Evolutionary conservation across 176 grass and related monocot genomes (phyloP), one percentile per base, ranked within the genome.

Genomic region (Phyllostachys edulis): DNA sequence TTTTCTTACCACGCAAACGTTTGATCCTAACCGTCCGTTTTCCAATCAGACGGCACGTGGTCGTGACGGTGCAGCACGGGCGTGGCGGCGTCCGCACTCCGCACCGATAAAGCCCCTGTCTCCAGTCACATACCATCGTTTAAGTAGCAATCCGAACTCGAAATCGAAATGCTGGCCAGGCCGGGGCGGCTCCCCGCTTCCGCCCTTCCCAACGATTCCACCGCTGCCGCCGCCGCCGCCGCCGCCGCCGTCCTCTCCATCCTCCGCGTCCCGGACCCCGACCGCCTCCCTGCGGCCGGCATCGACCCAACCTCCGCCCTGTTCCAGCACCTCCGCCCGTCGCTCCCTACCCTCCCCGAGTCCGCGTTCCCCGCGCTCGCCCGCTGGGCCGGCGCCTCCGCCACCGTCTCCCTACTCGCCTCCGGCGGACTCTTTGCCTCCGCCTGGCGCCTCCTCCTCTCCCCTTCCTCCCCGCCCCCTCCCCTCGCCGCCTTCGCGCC

Each of bases 401-500:
- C 85, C 17, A 59, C 89, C 11, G 82, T 94, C 66, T 89, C 92
- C 75, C 87, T 88, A 67, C 91, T 94, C 60, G 87, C 89, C 71
- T 82, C 75, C 52, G 82, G 80, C 21, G 87, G 85, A 56, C 83
- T 92, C 61, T 92, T 97, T 51, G 72, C 88, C 17, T 24, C 94
- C 52, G 80, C 91, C 27, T 97, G 94, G 91, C 88, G 87, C 38
- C 71, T 97, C 49, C 89, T 94, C 56, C 81, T 97, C 5, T 41
- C 56, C 4, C 39, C 67, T 27, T 49, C 55, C 3, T 61, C 57
- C 5, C 41, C 75, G 17, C 81, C 89, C 0, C 79, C 82, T 42
- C 87, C 87, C 27, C 91, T 97, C 24, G 38, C 75, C 32, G 79
- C 94, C 21, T 97, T 97, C 65, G 85, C 82, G 3, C 69, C 89